phyloP scores from a whole-genome alignment of 2,329 filamentous ascomycete species.

The Raffaelea ambrosiae region DNA sequence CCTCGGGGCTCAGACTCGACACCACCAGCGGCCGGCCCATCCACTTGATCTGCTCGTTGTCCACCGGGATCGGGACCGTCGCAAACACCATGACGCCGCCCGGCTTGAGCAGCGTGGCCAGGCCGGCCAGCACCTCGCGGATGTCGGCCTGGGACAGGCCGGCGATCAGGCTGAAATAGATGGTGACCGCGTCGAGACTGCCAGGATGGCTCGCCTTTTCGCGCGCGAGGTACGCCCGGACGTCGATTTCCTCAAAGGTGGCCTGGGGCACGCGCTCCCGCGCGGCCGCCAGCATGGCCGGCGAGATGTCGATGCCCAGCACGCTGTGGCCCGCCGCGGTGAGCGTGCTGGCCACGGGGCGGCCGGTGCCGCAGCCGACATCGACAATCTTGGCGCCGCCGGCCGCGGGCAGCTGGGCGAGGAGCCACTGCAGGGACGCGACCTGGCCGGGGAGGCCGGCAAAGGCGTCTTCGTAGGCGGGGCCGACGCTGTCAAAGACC shows the following conservation, averaged over 20 bases:
- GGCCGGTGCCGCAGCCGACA: conserved; percentile 21
- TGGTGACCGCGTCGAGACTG: conserved; percentile 15
- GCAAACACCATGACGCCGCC: conserved; percentile 32
- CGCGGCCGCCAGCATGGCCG: conserved; percentile 17
- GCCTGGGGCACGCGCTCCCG: conserved; percentile 17
- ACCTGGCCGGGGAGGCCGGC: conserved; percentile 14
- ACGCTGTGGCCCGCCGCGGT: conserved; percentile 20
- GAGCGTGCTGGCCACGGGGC: conserved; percentile 16
- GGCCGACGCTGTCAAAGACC: conserved; percentile 18
- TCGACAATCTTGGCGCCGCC: conserved; percentile 15
- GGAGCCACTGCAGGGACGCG: conserved; percentile 17
- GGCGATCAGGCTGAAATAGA: conserved; percentile 20
- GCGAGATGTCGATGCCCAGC: conserved; percentile 20
- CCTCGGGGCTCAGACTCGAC: conserved; percentile 17
- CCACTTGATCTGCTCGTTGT: conserved; percentile 16
- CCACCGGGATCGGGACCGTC: conserved; percentile 16
- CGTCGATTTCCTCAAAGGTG: conserved; percentile 16
- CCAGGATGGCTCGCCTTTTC: background rate
- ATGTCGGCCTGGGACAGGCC: conserved; percentile 19
- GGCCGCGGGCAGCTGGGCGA: conserved; percentile 10
- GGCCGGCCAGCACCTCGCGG: conserved; percentile 10
- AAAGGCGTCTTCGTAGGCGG: conserved; percentile 20
- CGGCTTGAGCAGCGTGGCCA: conserved; percentile 23
- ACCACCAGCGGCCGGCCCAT: conserved; percentile 18
- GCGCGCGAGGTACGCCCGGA: conserved; percentile 13